phyloP scores from a whole-genome alignment of 2,329 filamentous ascomycete genomes.

The Nemania bipapillata region DNA sequence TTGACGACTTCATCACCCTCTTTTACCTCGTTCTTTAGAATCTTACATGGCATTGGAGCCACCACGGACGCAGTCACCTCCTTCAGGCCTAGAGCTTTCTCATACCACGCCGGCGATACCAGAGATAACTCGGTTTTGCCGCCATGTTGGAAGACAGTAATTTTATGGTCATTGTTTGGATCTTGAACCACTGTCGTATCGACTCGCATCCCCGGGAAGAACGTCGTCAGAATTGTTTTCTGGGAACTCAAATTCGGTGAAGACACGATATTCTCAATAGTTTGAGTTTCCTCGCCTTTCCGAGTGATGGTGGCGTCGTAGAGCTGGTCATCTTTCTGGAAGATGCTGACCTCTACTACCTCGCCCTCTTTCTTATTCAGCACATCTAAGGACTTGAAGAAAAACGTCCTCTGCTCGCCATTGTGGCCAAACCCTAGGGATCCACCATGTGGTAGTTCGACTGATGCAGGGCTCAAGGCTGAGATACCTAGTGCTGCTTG shows the following conservation, averaged over 20 bases:
- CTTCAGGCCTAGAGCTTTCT: constrained; percentile 85
- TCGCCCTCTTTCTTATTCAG: constrained; percentile 72
- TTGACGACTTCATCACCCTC: constrained; percentile 86
- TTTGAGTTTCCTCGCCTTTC: constrained; percentile 54
- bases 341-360: constrained; percentile 65
- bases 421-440: constrained; percentile 66
- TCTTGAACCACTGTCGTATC: constrained; percentile 79
- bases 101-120: constrained; percentile 79
- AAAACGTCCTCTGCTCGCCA: constrained; percentile 59
- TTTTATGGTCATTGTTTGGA: constrained; percentile 61
- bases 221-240: constrained; percentile 68
- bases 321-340: constrained; percentile 60
- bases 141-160: constrained; percentile 81
- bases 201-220: constrained; percentile 83
- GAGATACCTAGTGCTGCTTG: constrained; percentile 86
- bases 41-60: constrained; percentile 97
- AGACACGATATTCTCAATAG: constrained; percentile 61
- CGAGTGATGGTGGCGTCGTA: constrained; percentile 61
- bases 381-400: constrained; percentile 69
- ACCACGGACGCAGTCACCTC: constrained; percentile 83
- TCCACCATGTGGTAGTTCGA: constrained; percentile 58
- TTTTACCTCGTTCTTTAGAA: constrained; percentile 85
- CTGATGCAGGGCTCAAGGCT: constrained; percentile 58
- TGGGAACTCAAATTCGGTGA: constrained; percentile 47
- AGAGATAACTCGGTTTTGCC: constrained; percentile 68